Base-by-base conservation (phyloP, 306 rosid genomes). In the Quercus glauca region DNA sequence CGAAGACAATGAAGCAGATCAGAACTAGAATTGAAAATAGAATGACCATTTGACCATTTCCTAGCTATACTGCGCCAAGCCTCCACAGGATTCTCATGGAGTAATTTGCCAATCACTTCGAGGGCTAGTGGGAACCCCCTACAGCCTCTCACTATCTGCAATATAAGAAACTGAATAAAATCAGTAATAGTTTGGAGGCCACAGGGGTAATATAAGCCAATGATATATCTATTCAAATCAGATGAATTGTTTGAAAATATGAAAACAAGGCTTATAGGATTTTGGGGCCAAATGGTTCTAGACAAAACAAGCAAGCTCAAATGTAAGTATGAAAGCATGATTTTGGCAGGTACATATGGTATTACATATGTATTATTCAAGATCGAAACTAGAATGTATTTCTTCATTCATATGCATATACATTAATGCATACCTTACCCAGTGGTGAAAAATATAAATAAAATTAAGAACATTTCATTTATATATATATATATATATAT, bases 91-190 rank as follows among this genome's bases (percentile, higher is more conserved):
- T 64, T 59, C 33, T 29, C 31, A 0, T 86, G 53, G 57, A 90
- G 89, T 56, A 93, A 85, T 71, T 68, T 63, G 6, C 84, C 89
- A 21, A 72, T 79, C 69, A 88, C 84, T 75, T 67, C 64, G 53
- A 92, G 84, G 0, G 89, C 88, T 37, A 92, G 83, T 0, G 97
- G 93, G 55, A 74, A 78, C 67, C 89, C 90, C 77, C 80, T 79
- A 64, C 89, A 84, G 70, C 43, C 77, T 82, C 37, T 57, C 79
- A 90, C 86, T 63, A 82, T 81, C 92, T 91, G 82, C 77, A 77
- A 69, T 49, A 73, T 41, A 83, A 37, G 23, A 21, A 83, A 61
- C 6, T 21, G 61, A 73, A 64, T 18, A 68, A 77, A 77, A 19
- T 79, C 5, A 69, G 55, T 37, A 19, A 52, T 12, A 26, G 15